Base-by-base conservation (phyloP, 495 filamentous ascomycete species). In the Penicillium chermesinum region DNA sequence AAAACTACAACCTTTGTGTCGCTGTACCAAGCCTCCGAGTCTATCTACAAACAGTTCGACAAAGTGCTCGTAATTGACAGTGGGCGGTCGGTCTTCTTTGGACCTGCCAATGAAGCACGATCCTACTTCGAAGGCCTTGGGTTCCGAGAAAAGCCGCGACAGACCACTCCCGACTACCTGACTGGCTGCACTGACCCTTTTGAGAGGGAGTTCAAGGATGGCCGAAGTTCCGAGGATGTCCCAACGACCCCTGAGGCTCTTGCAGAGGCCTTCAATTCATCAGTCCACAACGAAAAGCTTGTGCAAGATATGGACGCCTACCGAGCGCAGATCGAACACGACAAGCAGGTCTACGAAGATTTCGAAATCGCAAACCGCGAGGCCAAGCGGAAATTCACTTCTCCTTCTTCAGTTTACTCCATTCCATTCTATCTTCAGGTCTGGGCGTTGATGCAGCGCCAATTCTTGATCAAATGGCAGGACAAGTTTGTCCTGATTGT, bases 101-200 rank as follows among this genome's bases (percentile, higher is more conserved):
- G 90, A 0, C 83, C 85, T 0, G 63, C 81, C 0, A 60, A 66
- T 0, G 81, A 88, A 53, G 89, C 89, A 6, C 68, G 84, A 43
- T 62, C 69, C 4, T 95, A 95, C 58, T 94, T 96, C 47, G 88
- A 91, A 53, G 75, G 76, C 0, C 79, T 96, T 13, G 89, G 90
- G 5, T 96, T 88, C 58, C 71, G 81, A 8, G 78, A 83, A 10
- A 86, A 85, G 46, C 86, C 86, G n/a, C 73, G 88, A 33, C 85
- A 89, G 58, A 96, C 89, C 0, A 91, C 87, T 0, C 83, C 88
- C 0, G 89, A 96, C 58, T 96, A 87, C 52, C 72, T 96, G 16
- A 94, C 88, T 7, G 85, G 85, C 12, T 88, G 83, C 57, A 93
- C 89, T 1, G 87, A 94, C 60, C 83, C 85, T 7, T 89, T 84